These are phyloP conservation scores for Scheffersomyces illinoinensis DNA, from an alignment of 1,139 yeast species.

Conservation along the genomic window DNA sequence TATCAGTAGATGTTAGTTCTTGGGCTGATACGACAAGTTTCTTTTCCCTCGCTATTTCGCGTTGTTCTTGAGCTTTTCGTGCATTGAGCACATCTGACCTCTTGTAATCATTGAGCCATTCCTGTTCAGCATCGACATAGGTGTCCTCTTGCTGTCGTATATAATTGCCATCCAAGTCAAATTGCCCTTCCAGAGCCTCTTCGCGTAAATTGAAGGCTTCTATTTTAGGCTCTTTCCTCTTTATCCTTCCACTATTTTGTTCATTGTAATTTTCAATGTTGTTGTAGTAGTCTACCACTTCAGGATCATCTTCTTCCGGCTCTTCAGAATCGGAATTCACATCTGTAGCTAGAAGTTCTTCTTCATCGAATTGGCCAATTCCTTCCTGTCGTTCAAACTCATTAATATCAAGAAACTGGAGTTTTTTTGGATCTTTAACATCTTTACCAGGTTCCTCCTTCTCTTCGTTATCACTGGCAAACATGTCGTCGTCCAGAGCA, in stretches of 20 bases:
- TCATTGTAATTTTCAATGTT: conserved; percentile 5
- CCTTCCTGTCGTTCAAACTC: conserved; percentile 22
- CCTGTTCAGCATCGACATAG: conserved; percentile 34
- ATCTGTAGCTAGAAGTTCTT: conserved; percentile 4
- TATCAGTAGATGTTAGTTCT: conserved; percentile 16
- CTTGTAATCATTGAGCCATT: conserved; percentile 49
- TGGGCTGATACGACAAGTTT: conserved; percentile 4
- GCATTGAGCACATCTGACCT: conserved; percentile 52
- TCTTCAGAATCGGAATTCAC: conserved; percentile 5
- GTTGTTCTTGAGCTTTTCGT: conserved; percentile 35
- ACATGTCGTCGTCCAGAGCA: conserved; percentile 38
- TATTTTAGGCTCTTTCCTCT: conserved; percentile 12
- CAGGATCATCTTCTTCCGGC: conserved; percentile 3
- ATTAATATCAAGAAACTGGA: conserved; percentile 34
- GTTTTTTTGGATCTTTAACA: conserved; percentile 1
- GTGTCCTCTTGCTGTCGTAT: conserved; percentile 40
- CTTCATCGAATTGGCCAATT: conserved; percentile 13
- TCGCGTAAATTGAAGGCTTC: conserved; percentile 64
- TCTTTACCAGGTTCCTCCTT: conserved; percentile 4
- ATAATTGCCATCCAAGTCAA: conserved; percentile 65
- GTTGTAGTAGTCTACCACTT: conserved; percentile 4
- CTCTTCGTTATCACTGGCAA: conserved; percentile 23
- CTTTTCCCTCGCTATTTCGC: conserved; percentile 17
- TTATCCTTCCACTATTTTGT: not conserved
- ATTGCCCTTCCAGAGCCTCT: conserved; percentile 60